These are phyloP conservation scores for Chaetoceros tenuissimus DNA, from an alignment of 108 stramenopile genomes.

Conservation along the genomic window DNA sequence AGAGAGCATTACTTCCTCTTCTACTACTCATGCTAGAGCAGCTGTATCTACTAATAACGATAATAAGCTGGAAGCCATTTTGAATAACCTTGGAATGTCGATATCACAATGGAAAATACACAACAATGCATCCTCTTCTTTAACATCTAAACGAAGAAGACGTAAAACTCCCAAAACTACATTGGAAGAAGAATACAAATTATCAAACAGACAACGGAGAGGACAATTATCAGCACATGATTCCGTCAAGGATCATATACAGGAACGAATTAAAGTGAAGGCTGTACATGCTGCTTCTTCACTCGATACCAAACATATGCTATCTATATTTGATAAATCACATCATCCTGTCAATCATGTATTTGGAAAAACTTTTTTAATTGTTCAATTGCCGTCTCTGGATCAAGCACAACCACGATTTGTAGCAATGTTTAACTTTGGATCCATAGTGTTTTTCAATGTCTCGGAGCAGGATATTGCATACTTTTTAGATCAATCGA, in stretches of 20 bases:
- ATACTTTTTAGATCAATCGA: slow-evolving; percentile 52
- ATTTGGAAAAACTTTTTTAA: slow-evolving; percentile 55
- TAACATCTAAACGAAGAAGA: not conserved
- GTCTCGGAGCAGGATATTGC: slow-evolving; percentile 52
- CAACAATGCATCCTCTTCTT: too few species aligned
- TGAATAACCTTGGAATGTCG: not conserved
- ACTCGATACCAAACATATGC: slow-evolving; percentile 56
- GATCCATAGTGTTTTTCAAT: slow-evolving; percentile 88
- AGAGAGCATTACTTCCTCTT: too few species aligned
- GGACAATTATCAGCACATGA: too few species aligned
- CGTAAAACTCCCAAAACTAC: too few species aligned
- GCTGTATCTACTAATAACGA: too few species aligned
- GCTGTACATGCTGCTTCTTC: slow-evolving; percentile 61
- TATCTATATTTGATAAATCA: slow-evolving; percentile 50
- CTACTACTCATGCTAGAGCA: too few species aligned
- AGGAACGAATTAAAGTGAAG: too few species aligned
- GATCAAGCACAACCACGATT: slow-evolving; percentile 39
- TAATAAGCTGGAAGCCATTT: not conserved
- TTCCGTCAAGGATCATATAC: too few species aligned
- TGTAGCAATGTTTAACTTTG: slow-evolving; percentile 84
- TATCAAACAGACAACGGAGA: too few species aligned
- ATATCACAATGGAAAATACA: slow-evolving; percentile 1
- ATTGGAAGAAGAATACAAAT: too few species aligned
- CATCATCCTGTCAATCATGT: slow-evolving; percentile 45
- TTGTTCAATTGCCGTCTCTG: slow-evolving; percentile 40